Evolutionary conservation across 257 asterid genomes (phyloP).

Genomic region (Handroanthus guayacan): DNA sequence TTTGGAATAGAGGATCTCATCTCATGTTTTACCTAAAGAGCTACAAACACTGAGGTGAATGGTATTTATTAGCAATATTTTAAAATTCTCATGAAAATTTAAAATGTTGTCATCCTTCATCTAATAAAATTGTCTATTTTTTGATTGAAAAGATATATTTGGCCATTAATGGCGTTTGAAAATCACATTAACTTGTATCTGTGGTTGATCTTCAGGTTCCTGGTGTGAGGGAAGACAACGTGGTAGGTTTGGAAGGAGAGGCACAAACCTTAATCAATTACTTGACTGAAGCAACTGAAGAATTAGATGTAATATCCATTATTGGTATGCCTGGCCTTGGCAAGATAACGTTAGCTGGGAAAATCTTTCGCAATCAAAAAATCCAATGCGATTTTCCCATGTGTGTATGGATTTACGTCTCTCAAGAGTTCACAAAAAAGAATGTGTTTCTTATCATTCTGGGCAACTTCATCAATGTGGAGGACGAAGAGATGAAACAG

Average conservation of each 20-base stretch:
- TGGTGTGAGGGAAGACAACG: neutral
- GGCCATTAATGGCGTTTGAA: no score
- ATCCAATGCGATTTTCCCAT: neutral
- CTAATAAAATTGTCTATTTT: no score
- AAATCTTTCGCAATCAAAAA: neutral
- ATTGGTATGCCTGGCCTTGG: slow-evolving; percentile 30
- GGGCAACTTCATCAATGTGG: neutral
- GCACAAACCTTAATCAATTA: neutral
- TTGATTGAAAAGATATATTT: no score
- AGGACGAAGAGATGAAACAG: neutral
- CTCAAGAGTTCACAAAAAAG: neutral
- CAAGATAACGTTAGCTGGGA: neutral
- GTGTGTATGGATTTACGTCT: slow-evolving; percentile 24
- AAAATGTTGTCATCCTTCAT: no score
- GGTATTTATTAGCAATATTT: no score
- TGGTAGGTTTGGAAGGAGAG: neutral
- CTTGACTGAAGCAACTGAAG: fast-evolving
- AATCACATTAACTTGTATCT: neutral
- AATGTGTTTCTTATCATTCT: slow-evolving; percentile 1
- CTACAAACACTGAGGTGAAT: no score
- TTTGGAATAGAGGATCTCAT: no score
- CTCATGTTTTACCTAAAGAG: no score
- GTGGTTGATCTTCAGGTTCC: neutral
- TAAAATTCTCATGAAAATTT: no score
- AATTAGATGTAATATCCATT: neutral